A percentile compares a stretch with the other conserved stretches of the same genome.
Evolutionary conservation across 2,329 filamentous ascomycete genomes (phyloP).

Genomic region (Phaeosphaeriaceae sp.): DNA sequence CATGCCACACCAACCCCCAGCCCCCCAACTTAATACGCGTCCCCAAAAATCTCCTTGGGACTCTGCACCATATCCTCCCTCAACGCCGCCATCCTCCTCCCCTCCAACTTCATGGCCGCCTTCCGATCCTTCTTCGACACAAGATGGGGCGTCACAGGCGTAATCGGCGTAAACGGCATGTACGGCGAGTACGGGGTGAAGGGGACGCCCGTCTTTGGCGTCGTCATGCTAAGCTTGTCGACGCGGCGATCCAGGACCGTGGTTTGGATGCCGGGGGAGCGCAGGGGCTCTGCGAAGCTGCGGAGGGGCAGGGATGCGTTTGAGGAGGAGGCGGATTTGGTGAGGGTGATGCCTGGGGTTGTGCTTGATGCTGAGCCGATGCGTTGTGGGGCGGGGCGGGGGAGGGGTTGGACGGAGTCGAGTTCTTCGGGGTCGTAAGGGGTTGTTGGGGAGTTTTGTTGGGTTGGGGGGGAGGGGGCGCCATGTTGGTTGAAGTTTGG

Average conservation of each 20-base stretch:
- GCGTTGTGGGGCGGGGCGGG: slow-evolving; percentile 43
- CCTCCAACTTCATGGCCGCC: slow-evolving; percentile 68
- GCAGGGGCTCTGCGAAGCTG: slow-evolving; percentile 33
- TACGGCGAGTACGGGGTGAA: slow-evolving; percentile 80
- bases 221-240: slow-evolving; percentile 44
- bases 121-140: slow-evolving; percentile 74
- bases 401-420: slow-evolving; percentile 45
- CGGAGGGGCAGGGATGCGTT: slow-evolving; percentile 44
- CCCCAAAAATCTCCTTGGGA: slow-evolving; percentile 48
- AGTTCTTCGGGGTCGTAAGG: slow-evolving; percentile 43
- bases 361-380: slow-evolving; percentile 13
- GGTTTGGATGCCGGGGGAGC: slow-evolving; percentile 48
- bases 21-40: slow-evolving; percentile 36
- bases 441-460: slow-evolving; percentile 41
- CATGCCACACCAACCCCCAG: no score
- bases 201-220: slow-evolving; percentile 63
- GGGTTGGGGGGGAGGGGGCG: slow-evolving; percentile 58
- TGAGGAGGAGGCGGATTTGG: slow-evolving; percentile 19
- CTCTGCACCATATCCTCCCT: slow-evolving; percentile 46
- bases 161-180: slow-evolving; percentile 76
- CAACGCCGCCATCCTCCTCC: slow-evolving; percentile 64
- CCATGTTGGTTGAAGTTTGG: slow-evolving; percentile 62
- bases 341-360: slow-evolving; percentile 16
- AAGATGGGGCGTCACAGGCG: slow-evolving; percentile 78
- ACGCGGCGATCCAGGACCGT: slow-evolving; percentile 51